Evolutionary conservation across 2,329 filamentous ascomycete species (phyloP), one percentile per base, ranked within the genome.

Genomic region (Sphaerulina vaccinii): DNA sequence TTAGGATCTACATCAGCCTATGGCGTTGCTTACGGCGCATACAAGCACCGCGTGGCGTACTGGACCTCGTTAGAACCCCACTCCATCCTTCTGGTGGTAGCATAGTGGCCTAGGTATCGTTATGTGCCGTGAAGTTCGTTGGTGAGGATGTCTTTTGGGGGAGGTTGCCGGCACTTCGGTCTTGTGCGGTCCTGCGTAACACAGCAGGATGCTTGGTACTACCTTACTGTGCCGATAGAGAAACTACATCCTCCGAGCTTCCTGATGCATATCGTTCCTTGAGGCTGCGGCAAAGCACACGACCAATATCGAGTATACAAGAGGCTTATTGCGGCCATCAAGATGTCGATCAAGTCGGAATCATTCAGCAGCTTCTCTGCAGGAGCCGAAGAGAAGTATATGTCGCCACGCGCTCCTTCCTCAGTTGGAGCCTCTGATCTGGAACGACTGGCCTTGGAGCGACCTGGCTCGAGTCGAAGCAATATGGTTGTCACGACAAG

Each of bases 381-480:
- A 24, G 43, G 40, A 32, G 51, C 44, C n/a, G 50, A 51, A 19
- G 51, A 24, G n/a, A 36, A 16, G 32, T 44, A 47, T 41, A 61
- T 61, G 58, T 59, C 56, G 19, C 54, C 45, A 27, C 43, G 41
- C 29, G 52, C 41, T 47, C 52, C 48, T 35, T 22, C 51, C 16
- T 54, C 51, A 33, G 51, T 59, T 19, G 56, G 52, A 10, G 54
- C 56, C 44, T 58, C 58, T 24, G 56, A 56, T 3, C 23, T 61
- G 9, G 56, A 50, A 49, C 56, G 56, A 29, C 43, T 54, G 47
- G 47, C 47, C n/a, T 38, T 54, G 15, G 33, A 27, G 7, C 37
- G 45, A 40, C 29, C 39, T 2, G 52, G 42, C 11, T 44, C 47
- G 13, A 15, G 38, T 10, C 33, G 36, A n/a, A 51, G 44, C 23